Evolutionary conservation across 495 filamentous ascomycete species (phyloP), one percentile per base, ranked within the genome.

Genomic region (Staphylotrichum tortipilum): DNA sequence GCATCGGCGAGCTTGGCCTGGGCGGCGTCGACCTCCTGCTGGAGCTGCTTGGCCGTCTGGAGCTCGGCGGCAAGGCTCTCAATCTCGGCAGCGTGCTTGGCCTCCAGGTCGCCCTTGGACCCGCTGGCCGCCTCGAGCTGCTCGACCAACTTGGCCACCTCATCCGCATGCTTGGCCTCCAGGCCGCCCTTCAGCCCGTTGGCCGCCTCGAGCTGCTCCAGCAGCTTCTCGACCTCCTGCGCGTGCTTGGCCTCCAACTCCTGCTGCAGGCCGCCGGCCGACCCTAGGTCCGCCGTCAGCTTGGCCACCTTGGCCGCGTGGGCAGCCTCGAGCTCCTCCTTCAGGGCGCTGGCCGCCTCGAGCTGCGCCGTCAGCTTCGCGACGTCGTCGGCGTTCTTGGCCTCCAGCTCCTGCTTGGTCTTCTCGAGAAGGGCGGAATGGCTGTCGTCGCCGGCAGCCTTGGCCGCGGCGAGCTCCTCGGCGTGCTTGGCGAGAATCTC

Each of bases 1-100:
- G 64, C 63, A 39, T 74, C 67, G 47, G 64, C 63, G 15, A 74
- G 60, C 34, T 68, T 66, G 6, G 66, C 61, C 22, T 75, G 68
- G 22, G 61, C 53, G 4, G 50, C 59, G 21, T 64, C 64, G 24
- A 73, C 33, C 29, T 68, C 65, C 18, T 65, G 50, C 53, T 69
- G 53, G 43, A 60, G 54, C 30, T 38, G 35, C 43, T 58, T 50
- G 12, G 68, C 53, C 22, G 55, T 56, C 45, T 70, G 65, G 7
- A 76, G 60, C 31, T 75, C 59, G 3, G 60, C 62, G 21, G 66
- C 65, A 36, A 65, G 46, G 12, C 50, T 62, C 21, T 57, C 45
- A 26, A 71, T 24, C 17, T 69, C 64, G 14, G 62, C 52, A 3
- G 49, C 59, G 41, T 71, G 63, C 17, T 54, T 65, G 24, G 50